Evolutionary conservation across 257 asterid species (phyloP).

Genomic region (Penstemon davidsonii): DNA sequence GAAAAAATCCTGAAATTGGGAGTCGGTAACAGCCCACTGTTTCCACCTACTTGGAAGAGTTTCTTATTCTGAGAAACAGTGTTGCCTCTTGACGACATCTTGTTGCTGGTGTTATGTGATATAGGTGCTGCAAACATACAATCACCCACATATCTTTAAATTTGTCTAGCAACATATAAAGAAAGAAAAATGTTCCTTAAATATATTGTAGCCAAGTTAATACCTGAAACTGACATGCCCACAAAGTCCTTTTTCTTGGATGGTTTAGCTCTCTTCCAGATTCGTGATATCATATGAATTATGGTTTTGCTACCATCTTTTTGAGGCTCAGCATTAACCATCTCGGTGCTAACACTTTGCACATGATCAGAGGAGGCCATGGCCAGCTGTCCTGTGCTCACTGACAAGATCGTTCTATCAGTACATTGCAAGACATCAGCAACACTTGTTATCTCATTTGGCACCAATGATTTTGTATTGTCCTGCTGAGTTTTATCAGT

Average conservation of each 20-base stretch:
- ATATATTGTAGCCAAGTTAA: slow-evolving; percentile 3
- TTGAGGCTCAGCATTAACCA: slow-evolving; percentile 13
- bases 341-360: slow-evolving; percentile 27
- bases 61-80: slow-evolving; percentile 31
- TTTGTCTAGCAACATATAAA: slow-evolving; percentile 10
- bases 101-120: slow-evolving; percentile 31
- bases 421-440: slow-evolving; percentile 20
- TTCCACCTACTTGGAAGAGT: slow-evolving; percentile 37
- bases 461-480: slow-evolving; percentile 20
- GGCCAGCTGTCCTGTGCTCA: slow-evolving; percentile 24
- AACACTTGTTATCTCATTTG: slow-evolving; percentile 26
- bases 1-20: slow-evolving; percentile 65
- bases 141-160: slow-evolving; percentile 12
- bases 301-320: slow-evolving; percentile 30
- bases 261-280: slow-evolving; percentile 29
- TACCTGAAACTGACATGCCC: slow-evolving; percentile 36
- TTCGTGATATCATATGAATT: slow-evolving; percentile 34
- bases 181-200: not conserved
- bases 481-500: slow-evolving; percentile 23
- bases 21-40: slow-evolving; percentile 43
- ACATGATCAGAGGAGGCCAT: slow-evolving; percentile 20
- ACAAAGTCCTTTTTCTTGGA: slow-evolving; percentile 22
- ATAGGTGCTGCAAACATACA: slow-evolving; percentile 43
- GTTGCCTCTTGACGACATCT: slow-evolving; percentile 33
- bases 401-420: slow-evolving; percentile 23